Evolutionary conservation across 2,329 filamentous ascomycete genomes (phyloP).

Genomic region (Pleomassaria siparia): DNA sequence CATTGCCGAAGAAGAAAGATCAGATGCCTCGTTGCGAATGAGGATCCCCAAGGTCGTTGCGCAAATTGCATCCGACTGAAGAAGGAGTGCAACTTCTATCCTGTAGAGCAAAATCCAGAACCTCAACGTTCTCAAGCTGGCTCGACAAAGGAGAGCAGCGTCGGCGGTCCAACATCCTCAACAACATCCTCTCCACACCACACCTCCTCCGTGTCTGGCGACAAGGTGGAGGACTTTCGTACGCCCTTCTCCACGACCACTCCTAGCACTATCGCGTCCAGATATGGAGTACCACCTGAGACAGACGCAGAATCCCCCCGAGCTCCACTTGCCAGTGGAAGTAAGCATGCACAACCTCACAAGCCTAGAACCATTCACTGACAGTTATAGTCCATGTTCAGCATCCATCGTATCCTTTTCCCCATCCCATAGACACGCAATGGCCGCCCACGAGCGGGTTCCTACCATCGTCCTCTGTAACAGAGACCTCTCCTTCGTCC

Average conservation of each 20-base stretch:
- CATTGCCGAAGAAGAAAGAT: slow-evolving; percentile 95
- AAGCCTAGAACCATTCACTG: slow-evolving; percentile 10
- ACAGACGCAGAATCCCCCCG: slow-evolving; percentile 31
- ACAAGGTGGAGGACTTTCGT: slow-evolving; percentile 36
- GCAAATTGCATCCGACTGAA: slow-evolving; percentile 91
- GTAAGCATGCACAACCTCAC: slow-evolving; percentile 21
- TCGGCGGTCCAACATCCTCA: slow-evolving; percentile 48
- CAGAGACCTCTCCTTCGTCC: slow-evolving; percentile 36
- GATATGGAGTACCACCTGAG: slow-evolving; percentile 29
- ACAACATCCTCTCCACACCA: slow-evolving; percentile 52
- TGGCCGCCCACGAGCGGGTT: slow-evolving; percentile 36
- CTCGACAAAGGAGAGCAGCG: slow-evolving; percentile 47
- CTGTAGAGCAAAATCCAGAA: slow-evolving; percentile 73
- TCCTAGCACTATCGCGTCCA: slow-evolving; percentile 12
- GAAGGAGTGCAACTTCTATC: slow-evolving; percentile 90
- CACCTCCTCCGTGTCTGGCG: slow-evolving; percentile 23
- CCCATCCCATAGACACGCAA: slow-evolving; percentile 39
- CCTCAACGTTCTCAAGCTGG: slow-evolving; percentile 49
- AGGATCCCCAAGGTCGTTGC: slow-evolving; percentile 75
- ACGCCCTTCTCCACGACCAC: slow-evolving; percentile 22
- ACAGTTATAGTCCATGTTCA: slow-evolving; percentile 32
- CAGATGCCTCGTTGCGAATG: slow-evolving; percentile 75
- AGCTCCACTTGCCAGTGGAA: slow-evolving; percentile 21
- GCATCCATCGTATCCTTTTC: slow-evolving; percentile 35
- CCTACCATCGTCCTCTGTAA: slow-evolving; percentile 38